Conservation (phyloP, 306 rosid genomes). For the Corylus heterophylla region DNA sequence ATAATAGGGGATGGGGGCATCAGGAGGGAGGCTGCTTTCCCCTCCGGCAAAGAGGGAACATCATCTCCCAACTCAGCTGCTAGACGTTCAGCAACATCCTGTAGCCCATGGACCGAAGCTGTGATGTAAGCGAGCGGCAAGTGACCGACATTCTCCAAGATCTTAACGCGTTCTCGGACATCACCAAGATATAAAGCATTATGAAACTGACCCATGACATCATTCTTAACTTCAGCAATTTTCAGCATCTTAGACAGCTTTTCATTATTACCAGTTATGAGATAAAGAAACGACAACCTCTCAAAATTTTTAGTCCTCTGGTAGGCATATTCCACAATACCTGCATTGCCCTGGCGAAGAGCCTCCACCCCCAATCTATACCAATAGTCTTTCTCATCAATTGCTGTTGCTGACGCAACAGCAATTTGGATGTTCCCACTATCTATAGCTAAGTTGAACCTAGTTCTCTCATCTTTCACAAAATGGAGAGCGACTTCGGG, state of each 20-base stretch:
- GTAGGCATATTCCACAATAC: slow-evolving; percentile 91
- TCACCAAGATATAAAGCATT: slow-evolving; percentile 86
- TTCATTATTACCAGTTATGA: slow-evolving; percentile 74
- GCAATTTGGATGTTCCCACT: slow-evolving; percentile 96
- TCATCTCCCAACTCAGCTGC: slow-evolving; percentile 78
- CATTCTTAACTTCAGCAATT: slow-evolving; percentile 93
- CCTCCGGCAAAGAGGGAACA: slow-evolving; percentile 71
- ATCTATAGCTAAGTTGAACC: slow-evolving; percentile 89
- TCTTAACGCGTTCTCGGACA: slow-evolving; percentile 75
- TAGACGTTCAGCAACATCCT: slow-evolving; percentile 78
- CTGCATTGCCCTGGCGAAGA: slow-evolving; percentile 93
- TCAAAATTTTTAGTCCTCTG: slow-evolving; percentile 93
- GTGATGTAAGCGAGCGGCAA: slow-evolving; percentile 82
- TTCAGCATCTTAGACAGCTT: slow-evolving; percentile 94
- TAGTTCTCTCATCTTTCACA: slow-evolving; percentile 86
- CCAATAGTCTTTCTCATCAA: slow-evolving; percentile 96
- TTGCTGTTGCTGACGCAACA: slow-evolving; percentile 88
- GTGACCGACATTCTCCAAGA: slow-evolving; percentile 88
- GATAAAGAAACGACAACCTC: slow-evolving; percentile 90
- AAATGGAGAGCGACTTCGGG: slow-evolving; percentile 97
- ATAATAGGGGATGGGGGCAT: slow-evolving; percentile 72
- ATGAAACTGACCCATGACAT: slow-evolving; percentile 98
- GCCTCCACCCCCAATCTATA: slow-evolving; percentile 89
- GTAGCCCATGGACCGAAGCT: slow-evolving; percentile 79
- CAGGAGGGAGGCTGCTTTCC: slow-evolving; percentile 71